A percentile compares a stretch with the other conserved stretches of the same genome.
Evolutionary conservation across 1,284 basidiomycete genomes (phyloP).

Genomic region (Ceratobasidium sp.): DNA sequence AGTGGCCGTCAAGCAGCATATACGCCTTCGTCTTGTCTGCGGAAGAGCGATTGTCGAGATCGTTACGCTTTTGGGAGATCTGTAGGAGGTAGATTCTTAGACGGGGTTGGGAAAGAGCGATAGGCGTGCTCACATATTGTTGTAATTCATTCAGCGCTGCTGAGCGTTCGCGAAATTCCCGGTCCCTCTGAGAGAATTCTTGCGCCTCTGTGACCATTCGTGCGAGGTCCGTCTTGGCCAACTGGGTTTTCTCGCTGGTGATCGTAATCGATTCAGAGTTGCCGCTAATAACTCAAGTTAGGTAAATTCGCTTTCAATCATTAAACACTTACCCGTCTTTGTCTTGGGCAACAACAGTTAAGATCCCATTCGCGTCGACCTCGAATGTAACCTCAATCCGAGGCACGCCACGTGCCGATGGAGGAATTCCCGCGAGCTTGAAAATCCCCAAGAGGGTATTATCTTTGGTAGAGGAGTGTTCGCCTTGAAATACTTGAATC

Average conservation of each 20-base stretch:
- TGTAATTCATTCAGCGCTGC: constrained; percentile 86
- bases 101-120: too few relatives aligned
- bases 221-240: constrained; percentile 85
- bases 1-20: constrained; percentile 86
- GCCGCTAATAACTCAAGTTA: too few relatives aligned
- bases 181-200: constrained; percentile 88
- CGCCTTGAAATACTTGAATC: constrained; percentile 84
- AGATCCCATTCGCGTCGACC: constrained; percentile 65
- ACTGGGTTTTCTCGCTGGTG: neutral
- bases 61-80: too few relatives aligned
- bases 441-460: constrained; percentile 93
- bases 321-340: constrained; percentile 54
- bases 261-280: constrained; percentile 5
- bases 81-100: too few relatives aligned
- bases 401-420: constrained; percentile 68
- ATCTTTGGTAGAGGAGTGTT: constrained; percentile 96
- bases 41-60: too few relatives aligned
- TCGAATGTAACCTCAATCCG: constrained; percentile 56
- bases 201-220: constrained; percentile 93
- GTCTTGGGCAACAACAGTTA: constrained; percentile 59
- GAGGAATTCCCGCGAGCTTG: constrained; percentile 69
- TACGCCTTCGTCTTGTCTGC: too few relatives aligned
- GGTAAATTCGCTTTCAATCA: too few relatives aligned
- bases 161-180: constrained; percentile 87
- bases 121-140: constrained; percentile 67